Evolutionary conservation across 495 filamentous ascomycete genomes (phyloP), one percentile per base, ranked within the genome.

Genomic region (Hypoxylon fuscum): DNA sequence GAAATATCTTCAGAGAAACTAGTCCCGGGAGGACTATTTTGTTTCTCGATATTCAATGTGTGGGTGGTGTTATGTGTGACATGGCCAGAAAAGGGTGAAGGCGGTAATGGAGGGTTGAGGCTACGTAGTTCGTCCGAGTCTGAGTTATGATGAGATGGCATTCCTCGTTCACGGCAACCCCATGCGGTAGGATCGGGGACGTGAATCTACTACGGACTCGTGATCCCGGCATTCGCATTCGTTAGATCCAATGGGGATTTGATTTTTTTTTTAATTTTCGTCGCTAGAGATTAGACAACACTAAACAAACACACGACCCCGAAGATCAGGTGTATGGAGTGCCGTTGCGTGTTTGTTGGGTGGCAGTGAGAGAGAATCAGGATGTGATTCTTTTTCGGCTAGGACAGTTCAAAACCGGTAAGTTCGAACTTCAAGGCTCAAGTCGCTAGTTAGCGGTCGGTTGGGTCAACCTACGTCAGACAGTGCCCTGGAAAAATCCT

Each of bases 361-460:
- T 62, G 62, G 27, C 35, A 66, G 51, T 60, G 52, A 66, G 53
- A n/a, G n/a, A n/a, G 63, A 66, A 60, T 66, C 46, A 62, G 57
- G 63, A 62, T 62, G 52, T 66, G 43, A 57, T 66, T 66, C 53
- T 62, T 61, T 66, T 66, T 62, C 52, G 63, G 63, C 53, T 66
- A 66, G 63, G 63, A 66, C 63, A 66, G 58, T 48, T 66, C 63
- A 66, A 66, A 66, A 66, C 63, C 63, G 63, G 63, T 66, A 66
- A 66, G 63, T 66, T 62, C 63, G 57, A 61, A 8, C 8, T 61
- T 46, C 63, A 66, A 66, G 63, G 63, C 63, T 66, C 63, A 54
- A n/a, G n/a, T 66, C 56, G 62, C 56, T 66, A 61, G 53, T 64
- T 54, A 64, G 62, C 62, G 55, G 62, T 46, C 62, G 41, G 56